phyloP scores from a whole-genome alignment of 2,329 filamentous ascomycete species.

The Paracorniculantispora psalliotae region DNA sequence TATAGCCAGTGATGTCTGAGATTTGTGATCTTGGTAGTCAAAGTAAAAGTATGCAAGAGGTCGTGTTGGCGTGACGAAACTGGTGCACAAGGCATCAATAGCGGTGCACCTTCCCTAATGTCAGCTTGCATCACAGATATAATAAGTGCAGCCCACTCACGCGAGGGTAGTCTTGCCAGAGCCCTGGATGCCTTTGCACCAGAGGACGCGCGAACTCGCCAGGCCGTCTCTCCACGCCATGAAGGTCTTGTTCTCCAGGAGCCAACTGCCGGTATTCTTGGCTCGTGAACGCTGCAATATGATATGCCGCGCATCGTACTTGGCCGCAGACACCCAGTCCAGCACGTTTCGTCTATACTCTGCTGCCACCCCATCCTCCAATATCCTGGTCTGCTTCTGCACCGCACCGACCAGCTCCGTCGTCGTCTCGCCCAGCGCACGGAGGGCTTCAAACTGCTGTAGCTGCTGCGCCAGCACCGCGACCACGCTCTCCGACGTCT shows the following conservation, averaged over 20 bases:
- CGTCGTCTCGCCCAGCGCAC: background rate
- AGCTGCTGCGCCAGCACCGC: slow-evolving; percentile 17
- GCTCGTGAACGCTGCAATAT: slow-evolving; percentile 15
- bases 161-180: slow-evolving; percentile 21
- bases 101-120: background rate
- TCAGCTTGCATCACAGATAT: background rate
- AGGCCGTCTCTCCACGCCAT: background rate
- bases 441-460: slow-evolving; percentile 15
- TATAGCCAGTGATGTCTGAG: slow-evolving; percentile 19
- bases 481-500: slow-evolving; percentile 18
- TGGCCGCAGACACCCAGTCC: slow-evolving; percentile 6
- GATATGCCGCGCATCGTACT: background rate
- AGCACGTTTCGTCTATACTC: background rate
- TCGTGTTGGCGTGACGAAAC: background rate
- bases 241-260: slow-evolving; percentile 2
- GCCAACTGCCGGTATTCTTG: slow-evolving; percentile 19
- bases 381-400: background rate
- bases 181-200: slow-evolving; percentile 21
- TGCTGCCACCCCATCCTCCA: background rate
- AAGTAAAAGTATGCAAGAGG: slow-evolving; percentile 25
- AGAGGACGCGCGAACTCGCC: slow-evolving; percentile 14
- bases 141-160: slow-evolving; percentile 13
- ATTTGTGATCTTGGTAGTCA: slow-evolving; percentile 25
- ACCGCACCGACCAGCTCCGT: background rate
- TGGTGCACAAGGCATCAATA: background rate